Conservation (phyloP, 306 rosid genomes). For the Cyamopsis tetragonoloba region DNA sequence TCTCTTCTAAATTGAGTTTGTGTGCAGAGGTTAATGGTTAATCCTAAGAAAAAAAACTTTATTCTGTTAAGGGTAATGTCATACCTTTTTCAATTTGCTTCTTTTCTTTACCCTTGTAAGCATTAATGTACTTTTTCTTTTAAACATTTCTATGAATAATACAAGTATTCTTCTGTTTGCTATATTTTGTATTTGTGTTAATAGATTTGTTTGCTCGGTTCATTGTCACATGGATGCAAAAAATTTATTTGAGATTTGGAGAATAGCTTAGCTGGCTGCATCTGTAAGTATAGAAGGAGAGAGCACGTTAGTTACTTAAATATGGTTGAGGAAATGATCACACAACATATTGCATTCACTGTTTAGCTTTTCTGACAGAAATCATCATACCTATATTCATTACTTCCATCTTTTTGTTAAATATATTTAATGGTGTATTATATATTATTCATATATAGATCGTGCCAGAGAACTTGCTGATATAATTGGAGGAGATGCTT, state of each 20-base stretch:
- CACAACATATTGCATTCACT: constrained; percentile 3
- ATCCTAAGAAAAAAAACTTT: neutral
- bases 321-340: neutral
- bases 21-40: too few species aligned
- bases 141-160: neutral
- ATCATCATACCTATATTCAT: neutral
- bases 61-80: neutral
- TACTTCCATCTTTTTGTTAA: neutral
- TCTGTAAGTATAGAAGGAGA: neutral
- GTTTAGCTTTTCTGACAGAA: constrained; percentile 20
- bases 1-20: too few species aligned
- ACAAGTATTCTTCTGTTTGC: neutral
- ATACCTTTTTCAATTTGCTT: neutral
- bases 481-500: constrained; percentile 70
- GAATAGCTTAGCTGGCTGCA: neutral
- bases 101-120: constrained; percentile 5
- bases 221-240: neutral
- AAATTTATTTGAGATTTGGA: neutral
- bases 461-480: constrained; percentile 90
- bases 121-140: neutral
- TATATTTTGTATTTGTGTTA: neutral
- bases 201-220: constrained; percentile 13
- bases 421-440: constrained; percentile 17
- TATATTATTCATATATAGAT: constrained; percentile 40
- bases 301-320: neutral